Evolutionary conservation across 352 stramenopile species (phyloP).

Genomic region (Phytophthora aleatoria): DNA sequence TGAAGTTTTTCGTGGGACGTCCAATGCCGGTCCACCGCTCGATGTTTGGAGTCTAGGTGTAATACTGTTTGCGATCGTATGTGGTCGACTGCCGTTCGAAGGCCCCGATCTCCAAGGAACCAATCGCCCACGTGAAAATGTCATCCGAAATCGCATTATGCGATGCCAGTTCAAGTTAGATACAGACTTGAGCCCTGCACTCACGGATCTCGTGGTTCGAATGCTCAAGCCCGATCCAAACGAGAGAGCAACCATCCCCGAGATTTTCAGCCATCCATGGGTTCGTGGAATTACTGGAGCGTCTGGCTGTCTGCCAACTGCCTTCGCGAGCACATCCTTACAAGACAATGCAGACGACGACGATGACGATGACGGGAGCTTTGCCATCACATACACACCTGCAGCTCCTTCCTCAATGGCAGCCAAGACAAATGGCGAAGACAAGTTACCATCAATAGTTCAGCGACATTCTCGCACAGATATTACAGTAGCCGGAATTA

Average conservation of each 20-base stretch:
- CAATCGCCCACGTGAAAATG: slow-evolving; percentile 76
- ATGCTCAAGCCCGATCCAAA: slow-evolving; percentile 86
- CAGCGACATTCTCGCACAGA: slow-evolving; percentile 49
- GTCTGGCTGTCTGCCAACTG: slow-evolving; percentile 36
- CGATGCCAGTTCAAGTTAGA: slow-evolving; percentile 86
- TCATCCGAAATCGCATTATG: slow-evolving; percentile 89
- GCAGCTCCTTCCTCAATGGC: slow-evolving; percentile 29
- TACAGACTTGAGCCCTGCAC: slow-evolving; percentile 67
- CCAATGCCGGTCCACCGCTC: slow-evolving; percentile 82
- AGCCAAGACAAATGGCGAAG: slow-evolving; percentile 41
- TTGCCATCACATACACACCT: slow-evolving; percentile 56
- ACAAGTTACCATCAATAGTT: slow-evolving; percentile 68
- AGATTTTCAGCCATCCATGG: slow-evolving; percentile 89
- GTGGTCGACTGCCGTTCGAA: slow-evolving; percentile 84
- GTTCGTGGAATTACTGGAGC: slow-evolving; percentile 50
- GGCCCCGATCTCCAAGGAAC: slow-evolving; percentile 74
- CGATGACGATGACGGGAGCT: slow-evolving; percentile 55
- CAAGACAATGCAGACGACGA: slow-evolving; percentile 36
- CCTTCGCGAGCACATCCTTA: slow-evolving; percentile 25
- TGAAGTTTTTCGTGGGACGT: slow-evolving; percentile 87
- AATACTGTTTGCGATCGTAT: slow-evolving; percentile 88
- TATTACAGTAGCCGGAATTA: slow-evolving; percentile 16
- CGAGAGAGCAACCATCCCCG: slow-evolving; percentile 79
- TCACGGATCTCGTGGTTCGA: slow-evolving; percentile 72
- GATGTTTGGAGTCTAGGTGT: slow-evolving; percentile 92